Conservation (phyloP, 2,329 filamentous ascomycete species). For the Monilinia fructigena region DNA sequence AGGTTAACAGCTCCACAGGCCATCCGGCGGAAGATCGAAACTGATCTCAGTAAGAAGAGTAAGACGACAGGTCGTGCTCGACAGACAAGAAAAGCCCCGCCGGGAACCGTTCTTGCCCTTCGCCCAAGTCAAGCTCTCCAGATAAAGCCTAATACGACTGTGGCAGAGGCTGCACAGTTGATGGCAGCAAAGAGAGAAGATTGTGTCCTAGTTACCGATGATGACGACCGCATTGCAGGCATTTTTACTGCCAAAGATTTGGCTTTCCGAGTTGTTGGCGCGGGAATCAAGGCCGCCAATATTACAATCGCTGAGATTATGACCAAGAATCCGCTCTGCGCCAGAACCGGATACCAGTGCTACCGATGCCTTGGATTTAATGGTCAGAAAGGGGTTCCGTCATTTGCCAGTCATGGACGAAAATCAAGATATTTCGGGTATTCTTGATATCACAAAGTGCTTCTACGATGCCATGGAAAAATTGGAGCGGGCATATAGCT, state of each 20-base stretch:
- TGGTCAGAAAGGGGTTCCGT: conserved; percentile 97
- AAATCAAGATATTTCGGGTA: conserved; percentile 98
- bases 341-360: conserved; percentile 97
- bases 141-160: conserved; percentile 92
- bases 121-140: conserved; percentile 95
- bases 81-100: conserved; percentile 87
- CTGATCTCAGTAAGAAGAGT: conserved; percentile 97
- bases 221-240: conserved; percentile 95
- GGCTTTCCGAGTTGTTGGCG: conserved; percentile 92
- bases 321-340: conserved; percentile 98
- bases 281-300: conserved; percentile 81
- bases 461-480: conserved; percentile 99
- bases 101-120: conserved; percentile 90
- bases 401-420: conserved; percentile 99
- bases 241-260: conserved; percentile 99
- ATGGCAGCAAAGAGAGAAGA: conserved; percentile 99
- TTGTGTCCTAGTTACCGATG: conserved; percentile 95
- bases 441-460: conserved; percentile 98
- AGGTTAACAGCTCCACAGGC: conserved; percentile 56
- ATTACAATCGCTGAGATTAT: conserved; percentile 98
- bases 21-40: conserved; percentile 95
- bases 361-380: conserved; percentile 93
- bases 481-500: conserved; percentile 93
- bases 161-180: conserved; percentile 93
- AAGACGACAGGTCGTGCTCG: conserved; percentile 73